phyloP scores from a whole-genome alignment of 192 early-diverging fungal species.

The Mortierella hygrophila region DNA sequence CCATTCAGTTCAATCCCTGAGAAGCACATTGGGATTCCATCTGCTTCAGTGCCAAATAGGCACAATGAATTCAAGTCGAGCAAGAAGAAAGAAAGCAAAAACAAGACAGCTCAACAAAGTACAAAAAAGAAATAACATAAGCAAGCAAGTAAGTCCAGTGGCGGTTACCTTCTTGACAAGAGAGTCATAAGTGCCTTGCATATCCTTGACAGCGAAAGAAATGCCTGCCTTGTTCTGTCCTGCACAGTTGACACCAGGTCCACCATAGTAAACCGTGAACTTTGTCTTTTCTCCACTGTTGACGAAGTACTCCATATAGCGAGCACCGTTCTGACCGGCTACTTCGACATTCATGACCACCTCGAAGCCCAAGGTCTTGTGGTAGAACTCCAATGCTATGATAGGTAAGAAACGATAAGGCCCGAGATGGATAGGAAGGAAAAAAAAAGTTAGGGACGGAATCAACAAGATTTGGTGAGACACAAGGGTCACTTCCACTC shows the following conservation, averaged over 20 bases:
- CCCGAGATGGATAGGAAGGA: neutral
- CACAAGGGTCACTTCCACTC: neutral
- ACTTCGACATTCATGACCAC: slow-evolving; percentile 19
- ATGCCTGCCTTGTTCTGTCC: slow-evolving; percentile 13
- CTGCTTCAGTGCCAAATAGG: too few relatives aligned
- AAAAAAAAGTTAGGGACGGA: neutral
- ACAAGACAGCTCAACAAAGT: neutral
- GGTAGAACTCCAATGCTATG: slow-evolving; percentile 40
- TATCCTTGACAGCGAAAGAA: slow-evolving; percentile 22
- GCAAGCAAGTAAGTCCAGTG: neutral
- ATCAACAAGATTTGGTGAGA: neutral
- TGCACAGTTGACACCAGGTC: slow-evolving; percentile 7
- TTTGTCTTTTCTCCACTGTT: slow-evolving; percentile 21
- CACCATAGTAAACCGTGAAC: slow-evolving; percentile 31
- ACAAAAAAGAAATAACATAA: neutral
- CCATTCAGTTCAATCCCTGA: too few relatives aligned
- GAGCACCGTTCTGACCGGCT: neutral
- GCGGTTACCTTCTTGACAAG: slow-evolving; percentile 40
- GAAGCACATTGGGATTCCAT: too few relatives aligned
- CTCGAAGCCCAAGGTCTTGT: slow-evolving; percentile 21
- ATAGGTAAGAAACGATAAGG: neutral
- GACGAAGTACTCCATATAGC: slow-evolving; percentile 31
- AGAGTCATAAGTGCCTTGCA: slow-evolving; percentile 29
- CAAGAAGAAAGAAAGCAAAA: neutral
- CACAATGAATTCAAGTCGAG: neutral